phyloP scores from a whole-genome alignment of 192 early-diverging fungal genomes.

The Linnemannia zychae region DNA sequence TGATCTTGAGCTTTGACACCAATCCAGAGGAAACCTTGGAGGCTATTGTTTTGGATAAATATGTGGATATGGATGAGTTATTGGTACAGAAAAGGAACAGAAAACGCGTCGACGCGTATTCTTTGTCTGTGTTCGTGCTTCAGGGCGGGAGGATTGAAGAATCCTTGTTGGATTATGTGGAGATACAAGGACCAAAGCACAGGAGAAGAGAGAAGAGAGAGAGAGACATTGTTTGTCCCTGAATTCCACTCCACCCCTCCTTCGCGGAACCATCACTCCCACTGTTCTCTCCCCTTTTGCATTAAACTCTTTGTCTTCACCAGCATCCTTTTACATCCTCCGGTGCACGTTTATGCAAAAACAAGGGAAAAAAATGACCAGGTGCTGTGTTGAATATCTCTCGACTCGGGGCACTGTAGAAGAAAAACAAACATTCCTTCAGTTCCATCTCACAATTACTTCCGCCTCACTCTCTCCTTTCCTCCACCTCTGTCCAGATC shows the following conservation, averaged over 20 bases:
- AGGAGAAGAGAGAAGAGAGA: not conserved
- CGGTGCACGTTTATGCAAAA: not conserved
- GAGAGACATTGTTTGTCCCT: not conserved
- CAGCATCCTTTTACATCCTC: not conserved
- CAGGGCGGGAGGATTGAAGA: not conserved
- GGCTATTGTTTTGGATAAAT: constrained; percentile 23
- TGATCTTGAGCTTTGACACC: constrained; percentile 58
- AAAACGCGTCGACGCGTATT: not conserved
- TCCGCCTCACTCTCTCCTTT: not conserved
- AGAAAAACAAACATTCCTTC: not conserved
- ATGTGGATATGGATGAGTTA: not conserved
- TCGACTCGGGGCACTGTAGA: not conserved
- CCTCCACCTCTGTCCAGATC: not conserved
- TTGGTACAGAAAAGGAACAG: not conserved
- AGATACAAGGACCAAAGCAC: not conserved
- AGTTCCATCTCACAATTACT: not conserved
- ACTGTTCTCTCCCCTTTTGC: not conserved
- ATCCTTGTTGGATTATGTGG: not conserved
- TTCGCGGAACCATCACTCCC: not conserved
- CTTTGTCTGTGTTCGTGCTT: not conserved
- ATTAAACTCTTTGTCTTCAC: not conserved
- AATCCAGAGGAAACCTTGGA: constrained; percentile 57
- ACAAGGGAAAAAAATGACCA: not conserved
- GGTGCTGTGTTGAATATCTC: not conserved
- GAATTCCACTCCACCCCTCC: not conserved